phyloP scores from a whole-genome alignment of 768 basidiomycete species.

The Hydnomerulius pinastri region DNA sequence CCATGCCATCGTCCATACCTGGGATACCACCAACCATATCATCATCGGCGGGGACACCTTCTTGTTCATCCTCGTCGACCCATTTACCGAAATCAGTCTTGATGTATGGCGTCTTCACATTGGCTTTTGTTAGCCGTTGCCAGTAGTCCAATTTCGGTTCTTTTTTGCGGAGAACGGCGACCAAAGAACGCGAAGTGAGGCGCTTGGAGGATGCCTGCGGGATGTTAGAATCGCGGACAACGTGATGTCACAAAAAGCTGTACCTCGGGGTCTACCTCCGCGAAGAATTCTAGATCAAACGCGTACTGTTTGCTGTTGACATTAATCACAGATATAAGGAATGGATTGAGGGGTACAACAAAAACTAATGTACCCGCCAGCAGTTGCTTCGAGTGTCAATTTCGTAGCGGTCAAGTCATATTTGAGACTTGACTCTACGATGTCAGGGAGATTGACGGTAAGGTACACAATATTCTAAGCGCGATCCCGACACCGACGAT shows the following conservation, averaged over 20 bases:
- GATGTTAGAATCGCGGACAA: slow-evolving; percentile 5
- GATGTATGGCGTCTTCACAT: slow-evolving; percentile 74
- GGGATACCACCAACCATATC: slow-evolving; percentile 34
- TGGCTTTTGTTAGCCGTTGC: slow-evolving; percentile 91
- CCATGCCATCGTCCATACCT: slow-evolving; percentile 47
- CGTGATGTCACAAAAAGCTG: slow-evolving; percentile 1
- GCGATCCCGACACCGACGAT: neutral
- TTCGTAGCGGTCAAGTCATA: slow-evolving; percentile 58
- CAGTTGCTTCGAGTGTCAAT: slow-evolving; percentile 65
- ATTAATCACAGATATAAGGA: slow-evolving; percentile 19
- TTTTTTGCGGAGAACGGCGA: slow-evolving; percentile 79
- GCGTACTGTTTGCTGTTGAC: slow-evolving; percentile 65
- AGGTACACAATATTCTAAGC: slow-evolving; percentile 84
- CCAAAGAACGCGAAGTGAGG: slow-evolving; percentile 68
- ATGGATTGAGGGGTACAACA: neutral
- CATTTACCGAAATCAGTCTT: slow-evolving; percentile 97
- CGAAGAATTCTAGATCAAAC: slow-evolving; percentile 77
- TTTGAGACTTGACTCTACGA: slow-evolving; percentile 56
- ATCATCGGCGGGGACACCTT: slow-evolving; percentile 53
- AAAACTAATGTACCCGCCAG: slow-evolving; percentile 54
- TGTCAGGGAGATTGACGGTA: slow-evolving; percentile 82
- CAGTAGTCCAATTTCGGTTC: slow-evolving; percentile 76
- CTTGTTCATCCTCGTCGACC: slow-evolving; percentile 98
- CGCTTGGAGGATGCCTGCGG: slow-evolving; percentile 40
- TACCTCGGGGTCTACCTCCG: slow-evolving; percentile 77